These are phyloP conservation scores for Candida nanaspora DNA, from an alignment of 805 yeast species.

Conservation along the genomic window DNA sequence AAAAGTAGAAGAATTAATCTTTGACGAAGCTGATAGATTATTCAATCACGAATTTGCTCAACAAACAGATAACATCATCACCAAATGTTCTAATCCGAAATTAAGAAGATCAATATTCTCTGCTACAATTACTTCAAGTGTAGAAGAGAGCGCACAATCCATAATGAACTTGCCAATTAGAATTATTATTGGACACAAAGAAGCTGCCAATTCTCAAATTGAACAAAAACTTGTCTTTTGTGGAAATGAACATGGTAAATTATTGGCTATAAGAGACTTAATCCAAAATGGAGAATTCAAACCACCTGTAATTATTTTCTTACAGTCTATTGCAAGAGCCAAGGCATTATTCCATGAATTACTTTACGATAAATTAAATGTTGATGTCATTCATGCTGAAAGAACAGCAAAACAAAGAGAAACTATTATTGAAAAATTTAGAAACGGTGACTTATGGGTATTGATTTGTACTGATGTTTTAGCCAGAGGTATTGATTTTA, in stretches of 20 bases:
- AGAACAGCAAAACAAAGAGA: slow-evolving; percentile 86
- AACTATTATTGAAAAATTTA: slow-evolving; percentile 74
- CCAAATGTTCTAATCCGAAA: slow-evolving; percentile 43
- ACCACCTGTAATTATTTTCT: slow-evolving; percentile 89
- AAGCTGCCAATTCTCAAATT: slow-evolving; percentile 80
- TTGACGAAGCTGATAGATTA: slow-evolving; percentile 94
- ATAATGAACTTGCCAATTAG: slow-evolving; percentile 85
- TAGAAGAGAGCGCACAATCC: slow-evolving; percentile 78
- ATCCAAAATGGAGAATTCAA: slow-evolving; percentile 75
- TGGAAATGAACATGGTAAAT: slow-evolving; percentile 94
- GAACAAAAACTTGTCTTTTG: slow-evolving; percentile 80
- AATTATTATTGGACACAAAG: slow-evolving; percentile 86
- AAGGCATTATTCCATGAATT: slow-evolving; percentile 92
- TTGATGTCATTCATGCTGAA: slow-evolving; percentile 94
- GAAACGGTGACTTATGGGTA: slow-evolving; percentile 91
- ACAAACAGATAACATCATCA: slow-evolving; percentile 82
- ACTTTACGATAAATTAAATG: slow-evolving; percentile 84
- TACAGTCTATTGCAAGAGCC: slow-evolving; percentile 89
- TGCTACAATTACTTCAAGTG: slow-evolving; percentile 91
- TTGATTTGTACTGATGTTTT: slow-evolving; percentile 93
- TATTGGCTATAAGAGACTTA: slow-evolving; percentile 85
- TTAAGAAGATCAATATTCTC: slow-evolving; percentile 78
- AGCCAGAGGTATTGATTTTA: slow-evolving; percentile 95
- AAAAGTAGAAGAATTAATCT: slow-evolving; percentile 64
- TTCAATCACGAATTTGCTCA: slow-evolving; percentile 82